Base-by-base conservation (phyloP, 345 rosid species). In the Boechera retrofracta region DNA sequence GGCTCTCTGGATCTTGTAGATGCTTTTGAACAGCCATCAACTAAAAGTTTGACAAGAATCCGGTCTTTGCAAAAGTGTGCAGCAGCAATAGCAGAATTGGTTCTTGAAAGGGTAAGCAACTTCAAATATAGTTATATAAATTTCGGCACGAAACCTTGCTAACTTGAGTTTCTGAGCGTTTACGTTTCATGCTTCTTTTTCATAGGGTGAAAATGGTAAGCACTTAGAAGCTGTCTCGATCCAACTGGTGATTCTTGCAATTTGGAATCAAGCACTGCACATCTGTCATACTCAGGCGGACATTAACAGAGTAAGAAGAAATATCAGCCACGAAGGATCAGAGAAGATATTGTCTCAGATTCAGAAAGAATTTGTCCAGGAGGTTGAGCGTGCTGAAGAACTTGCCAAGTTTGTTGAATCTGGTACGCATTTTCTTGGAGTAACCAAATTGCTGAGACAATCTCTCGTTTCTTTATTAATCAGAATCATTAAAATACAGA, bases 171-270 rank as follows among this genome's bases (percentile, higher is more conserved):
- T 63, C 67, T 64, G 53, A 72, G 54, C 52, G 39, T 47, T 64
- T 47, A 4, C 42, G 13, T 64, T 26, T 51, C 31, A n/a, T 57
- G 77, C 47, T 72, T 82, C 61, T 11, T 47, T 60, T 67, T 71
- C 82, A 76, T 66, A 91, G 99, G 70, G 69, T 56, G 82, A 81
- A 67, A 81, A 77, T 48, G 83, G 83, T 69, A 85, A 59, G 77
- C 89, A 84, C 53, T 84, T 93, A 61, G 95, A 93, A 75, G 98
- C 93, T 82, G 89, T 96, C 85, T 93, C 99, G 11, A 83, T 96
- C 72, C 97, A 96, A 83, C 97, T 96, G 78, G 97, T 91, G 79
- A 86, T 93, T 81, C 97, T 93, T 70, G 99, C 98, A 59, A 93
- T 93, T 64, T 93, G 97, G 98, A 93, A 89, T 84, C 98, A 89